Percentiles rank a stretch among this genome's conserved stretches.
These are phyloP conservation scores for Penicillium canescens DNA, from an alignment of 495 filamentous ascomycete genomes.

Conservation along the genomic window DNA sequence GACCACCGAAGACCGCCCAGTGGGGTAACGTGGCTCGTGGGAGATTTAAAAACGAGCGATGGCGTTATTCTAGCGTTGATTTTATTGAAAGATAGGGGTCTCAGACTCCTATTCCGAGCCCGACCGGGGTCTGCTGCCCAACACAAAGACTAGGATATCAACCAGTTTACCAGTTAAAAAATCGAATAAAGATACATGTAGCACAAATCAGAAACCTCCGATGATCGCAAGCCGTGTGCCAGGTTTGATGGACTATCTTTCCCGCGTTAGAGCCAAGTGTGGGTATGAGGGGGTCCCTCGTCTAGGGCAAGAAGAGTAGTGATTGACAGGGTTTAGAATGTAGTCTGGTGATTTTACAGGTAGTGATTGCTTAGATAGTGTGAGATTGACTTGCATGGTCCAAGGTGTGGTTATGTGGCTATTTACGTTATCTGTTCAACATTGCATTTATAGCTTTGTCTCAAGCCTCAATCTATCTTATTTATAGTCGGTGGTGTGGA, in stretches of 20 bases:
- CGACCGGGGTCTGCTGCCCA: slow-evolving; percentile 1
- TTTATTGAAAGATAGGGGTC: neutral
- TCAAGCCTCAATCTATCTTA: slow-evolving; percentile 2
- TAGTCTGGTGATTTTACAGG: neutral
- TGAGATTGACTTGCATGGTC: too few species aligned
- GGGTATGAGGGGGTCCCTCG: neutral
- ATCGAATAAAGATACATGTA: neutral
- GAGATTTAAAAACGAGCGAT: neutral
- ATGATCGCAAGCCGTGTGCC: slow-evolving; percentile 1
- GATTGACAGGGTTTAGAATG: slow-evolving; percentile 19
- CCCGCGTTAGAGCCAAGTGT: slow-evolving; percentile 1
- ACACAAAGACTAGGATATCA: neutral
- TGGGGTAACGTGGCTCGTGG: slow-evolving; percentile 7
- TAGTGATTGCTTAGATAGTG: too few species aligned
- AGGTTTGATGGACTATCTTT: slow-evolving; percentile 4
- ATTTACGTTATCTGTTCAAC: neutral
- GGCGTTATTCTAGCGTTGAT: slow-evolving; percentile 8
- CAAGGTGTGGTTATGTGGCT: too few species aligned
- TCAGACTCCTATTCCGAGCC: neutral
- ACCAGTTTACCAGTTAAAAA: neutral
- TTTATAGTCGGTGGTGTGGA: slow-evolving; percentile 5
- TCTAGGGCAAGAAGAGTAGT: slow-evolving; percentile 8
- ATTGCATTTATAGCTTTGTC: slow-evolving; percentile 1
- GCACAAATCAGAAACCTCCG: neutral
- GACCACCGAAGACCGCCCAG: slow-evolving; percentile 9